Percentiles rank a stretch among this genome's conserved stretches.
phyloP scores from a whole-genome alignment of 768 basidiomycete species.

The Russula sp. region DNA sequence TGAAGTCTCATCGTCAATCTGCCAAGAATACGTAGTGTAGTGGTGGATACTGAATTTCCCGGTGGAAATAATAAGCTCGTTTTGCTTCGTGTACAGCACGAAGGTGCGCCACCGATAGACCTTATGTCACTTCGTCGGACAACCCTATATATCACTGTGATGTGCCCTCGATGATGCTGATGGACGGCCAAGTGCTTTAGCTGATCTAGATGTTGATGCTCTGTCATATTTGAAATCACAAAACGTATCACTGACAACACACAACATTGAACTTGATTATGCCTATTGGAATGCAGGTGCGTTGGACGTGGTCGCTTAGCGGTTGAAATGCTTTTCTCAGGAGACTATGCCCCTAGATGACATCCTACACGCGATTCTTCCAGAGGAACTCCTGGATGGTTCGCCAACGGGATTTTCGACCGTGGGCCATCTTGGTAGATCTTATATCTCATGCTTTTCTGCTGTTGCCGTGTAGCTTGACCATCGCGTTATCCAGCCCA shows the following conservation, averaged over 20 bases:
- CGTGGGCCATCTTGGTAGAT: slow-evolving; percentile 82
- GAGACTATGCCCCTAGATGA: slow-evolving; percentile 53
- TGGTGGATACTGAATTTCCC: slow-evolving; percentile 43
- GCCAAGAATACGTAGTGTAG: slow-evolving; percentile 59
- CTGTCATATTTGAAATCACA: slow-evolving; percentile 51
- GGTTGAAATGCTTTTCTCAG: not conserved
- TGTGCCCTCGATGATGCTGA: not conserved
- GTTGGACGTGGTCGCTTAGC: slow-evolving; percentile 14
- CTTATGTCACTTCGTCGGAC: not conserved
- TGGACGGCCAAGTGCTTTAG: slow-evolving; percentile 44
- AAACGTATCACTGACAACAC: slow-evolving; percentile 47
- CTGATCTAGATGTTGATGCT: slow-evolving; percentile 54
- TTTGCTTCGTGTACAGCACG: slow-evolving; percentile 51
- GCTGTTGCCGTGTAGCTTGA: not conserved
- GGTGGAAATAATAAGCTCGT: slow-evolving; percentile 52
- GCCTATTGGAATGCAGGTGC: slow-evolving; percentile 85
- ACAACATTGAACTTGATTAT: slow-evolving; percentile 67
- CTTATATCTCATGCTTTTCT: slow-evolving; percentile 24
- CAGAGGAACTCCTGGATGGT: slow-evolving; percentile 67
- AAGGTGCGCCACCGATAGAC: slow-evolving; percentile 44
- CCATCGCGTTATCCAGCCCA: slow-evolving; percentile 53
- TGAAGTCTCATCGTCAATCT: slow-evolving; percentile 59
- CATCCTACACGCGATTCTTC: slow-evolving; percentile 75
- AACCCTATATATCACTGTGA: not conserved
- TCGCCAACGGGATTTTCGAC: slow-evolving; percentile 84